phyloP scores from a whole-genome alignment of 108 stramenopile species.

The Skeletonema tropicum region DNA sequence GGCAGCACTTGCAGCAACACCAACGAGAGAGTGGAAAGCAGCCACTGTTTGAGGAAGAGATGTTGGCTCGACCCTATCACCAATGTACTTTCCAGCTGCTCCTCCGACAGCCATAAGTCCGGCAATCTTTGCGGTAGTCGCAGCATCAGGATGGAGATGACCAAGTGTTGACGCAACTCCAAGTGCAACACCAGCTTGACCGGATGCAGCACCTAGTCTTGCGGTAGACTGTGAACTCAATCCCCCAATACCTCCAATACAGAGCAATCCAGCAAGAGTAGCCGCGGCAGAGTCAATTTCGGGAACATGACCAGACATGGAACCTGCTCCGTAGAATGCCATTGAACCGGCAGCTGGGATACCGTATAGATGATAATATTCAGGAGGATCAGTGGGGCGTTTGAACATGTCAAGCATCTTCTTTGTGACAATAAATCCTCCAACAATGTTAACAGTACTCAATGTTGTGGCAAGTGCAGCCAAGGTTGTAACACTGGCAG shows the following conservation, averaged over 20 bases:
- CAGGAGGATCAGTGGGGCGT: conserved; percentile 96
- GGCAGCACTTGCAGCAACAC: conserved; percentile 91
- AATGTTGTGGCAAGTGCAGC: conserved; percentile 93
- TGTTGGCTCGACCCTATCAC: conserved; percentile 92
- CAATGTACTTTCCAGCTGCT: conserved; percentile 87
- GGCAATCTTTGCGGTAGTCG: conserved; percentile 76
- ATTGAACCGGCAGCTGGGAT: conserved; percentile 88
- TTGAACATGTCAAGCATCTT: conserved; percentile 99
- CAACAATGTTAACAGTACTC: conserved; percentile 94
- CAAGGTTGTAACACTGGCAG: conserved; percentile 67
- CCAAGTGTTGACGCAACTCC: conserved; percentile 95
- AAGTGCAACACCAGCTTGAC: conserved; percentile 96
- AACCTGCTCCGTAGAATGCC: conserved; percentile 74
- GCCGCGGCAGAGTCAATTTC: conserved; percentile 87
- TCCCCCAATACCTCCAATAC: conserved; percentile 98
- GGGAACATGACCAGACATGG: conserved; percentile 84
- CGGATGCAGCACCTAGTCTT: conserved; percentile 92
- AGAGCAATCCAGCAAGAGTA: conserved; percentile 90
- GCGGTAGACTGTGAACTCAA: conserved; percentile 94
- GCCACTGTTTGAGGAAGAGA: conserved; percentile 97
- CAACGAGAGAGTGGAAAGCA: conserved; percentile 97
- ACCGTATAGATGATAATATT: conserved; percentile 97
- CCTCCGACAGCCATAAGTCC: conserved; percentile 93
- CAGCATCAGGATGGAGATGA: conserved; percentile 76
- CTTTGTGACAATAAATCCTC: conserved; percentile 96